phyloP scores from a whole-genome alignment of 2,329 filamentous ascomycete species.

The Trichoderma oligosporum region DNA sequence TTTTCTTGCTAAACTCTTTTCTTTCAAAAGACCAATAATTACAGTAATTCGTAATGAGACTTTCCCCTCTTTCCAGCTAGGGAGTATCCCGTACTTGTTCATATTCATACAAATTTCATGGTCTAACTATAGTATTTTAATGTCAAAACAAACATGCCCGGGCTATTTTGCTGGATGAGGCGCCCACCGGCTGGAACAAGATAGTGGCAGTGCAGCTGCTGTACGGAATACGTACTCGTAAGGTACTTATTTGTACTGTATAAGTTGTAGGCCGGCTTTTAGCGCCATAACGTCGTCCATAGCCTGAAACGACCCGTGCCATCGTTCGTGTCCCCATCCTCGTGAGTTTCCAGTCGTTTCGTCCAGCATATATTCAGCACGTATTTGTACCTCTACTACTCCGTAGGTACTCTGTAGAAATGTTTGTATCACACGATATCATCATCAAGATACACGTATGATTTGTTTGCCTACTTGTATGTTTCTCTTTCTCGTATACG shows the following conservation, averaged over 20 bases:
- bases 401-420: background rate
- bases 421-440: no score
- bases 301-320: constrained; percentile 17
- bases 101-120: no score
- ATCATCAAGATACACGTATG: no score
- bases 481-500: background rate
- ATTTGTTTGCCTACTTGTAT: background rate
- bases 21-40: no score
- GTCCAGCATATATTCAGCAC: background rate
- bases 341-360: background rate
- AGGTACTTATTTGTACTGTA: no score
- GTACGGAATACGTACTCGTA: background rate
- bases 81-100: no score
- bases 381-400: background rate
- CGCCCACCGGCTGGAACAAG: constrained; percentile 5
- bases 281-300: background rate
- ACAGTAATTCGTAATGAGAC: no score
- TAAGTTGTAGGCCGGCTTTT: background rate
- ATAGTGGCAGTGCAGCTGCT: constrained; percentile 16
- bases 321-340: background rate
- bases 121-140: no score
- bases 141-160: background rate
- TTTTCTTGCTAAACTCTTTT: no score
- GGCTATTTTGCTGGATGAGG: no score
- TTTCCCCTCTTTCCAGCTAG: no score